phyloP scores from a whole-genome alignment of 208 protist genomes.

The Leishmania tarentolae region DNA sequence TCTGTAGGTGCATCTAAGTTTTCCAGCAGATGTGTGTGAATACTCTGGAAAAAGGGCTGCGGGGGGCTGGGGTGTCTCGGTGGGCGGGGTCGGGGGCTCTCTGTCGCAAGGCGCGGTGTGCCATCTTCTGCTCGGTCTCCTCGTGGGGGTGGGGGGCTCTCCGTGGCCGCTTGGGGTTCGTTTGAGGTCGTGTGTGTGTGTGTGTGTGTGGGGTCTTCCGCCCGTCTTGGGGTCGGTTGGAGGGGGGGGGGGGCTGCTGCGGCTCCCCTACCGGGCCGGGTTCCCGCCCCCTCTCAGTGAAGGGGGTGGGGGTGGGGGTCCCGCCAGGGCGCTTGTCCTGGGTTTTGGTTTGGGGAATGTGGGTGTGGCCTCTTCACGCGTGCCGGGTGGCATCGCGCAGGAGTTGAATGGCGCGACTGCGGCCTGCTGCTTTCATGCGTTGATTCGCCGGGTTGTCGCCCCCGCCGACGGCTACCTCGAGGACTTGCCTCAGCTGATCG shows the following conservation, averaged over 20 bases:
- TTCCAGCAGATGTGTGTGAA: constrained; percentile 11
- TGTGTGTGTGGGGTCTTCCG: too few species aligned
- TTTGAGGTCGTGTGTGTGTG: too few species aligned
- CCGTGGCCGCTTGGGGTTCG: neutral
- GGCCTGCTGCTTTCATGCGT: constrained; percentile 23
- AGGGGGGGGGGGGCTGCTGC: too few species aligned
- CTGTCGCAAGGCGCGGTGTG: constrained; percentile 6
- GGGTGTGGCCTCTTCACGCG: neutral
- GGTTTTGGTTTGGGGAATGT: neutral
- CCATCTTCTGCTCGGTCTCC: neutral
- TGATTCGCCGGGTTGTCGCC: constrained; percentile 4
- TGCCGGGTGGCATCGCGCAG: constrained; percentile 2
- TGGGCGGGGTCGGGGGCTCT: neutral
- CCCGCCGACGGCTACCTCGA: constrained; percentile 9
- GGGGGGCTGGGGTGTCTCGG: neutral
- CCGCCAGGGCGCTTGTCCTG: neutral
- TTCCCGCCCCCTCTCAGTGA: neutral
- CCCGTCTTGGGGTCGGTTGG: neutral
- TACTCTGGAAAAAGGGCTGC: constrained; percentile 13
- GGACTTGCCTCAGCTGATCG: constrained; percentile 8
- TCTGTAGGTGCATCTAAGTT: neutral
- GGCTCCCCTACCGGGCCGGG: too few species aligned
- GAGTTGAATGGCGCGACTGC: constrained; percentile 18
- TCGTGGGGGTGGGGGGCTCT: neutral
- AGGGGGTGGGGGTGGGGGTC: neutral